These are phyloP conservation scores for Trichoderma endophyticum DNA, from an alignment of 2,329 filamentous ascomycete species.

Conservation along the genomic window DNA sequence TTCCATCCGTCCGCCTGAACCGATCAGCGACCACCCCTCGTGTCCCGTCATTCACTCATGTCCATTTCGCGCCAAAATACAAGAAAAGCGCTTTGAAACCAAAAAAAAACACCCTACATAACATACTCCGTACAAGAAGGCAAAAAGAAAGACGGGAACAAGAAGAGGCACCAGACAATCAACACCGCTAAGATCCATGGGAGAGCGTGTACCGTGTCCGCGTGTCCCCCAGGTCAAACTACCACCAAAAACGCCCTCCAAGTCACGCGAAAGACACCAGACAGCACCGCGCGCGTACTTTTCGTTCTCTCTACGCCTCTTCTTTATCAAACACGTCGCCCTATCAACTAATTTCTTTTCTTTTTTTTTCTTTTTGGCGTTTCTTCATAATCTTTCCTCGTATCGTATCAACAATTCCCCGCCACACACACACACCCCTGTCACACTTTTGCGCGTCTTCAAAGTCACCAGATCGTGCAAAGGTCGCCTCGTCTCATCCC, in stretches of 20 bases:
- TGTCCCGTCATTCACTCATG: not conserved
- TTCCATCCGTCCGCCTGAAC: not conserved
- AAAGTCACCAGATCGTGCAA: not conserved
- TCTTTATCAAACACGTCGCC: not conserved
- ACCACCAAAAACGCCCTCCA: not conserved
- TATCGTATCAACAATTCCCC: not conserved
- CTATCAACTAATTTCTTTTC: not conserved
- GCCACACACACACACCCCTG: not conserved
- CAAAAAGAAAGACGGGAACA: not conserved
- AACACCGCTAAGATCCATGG: no score
- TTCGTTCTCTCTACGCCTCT: not conserved
- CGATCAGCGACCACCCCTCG: not conserved
- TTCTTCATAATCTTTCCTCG: not conserved
- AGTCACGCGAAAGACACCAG: not conserved
- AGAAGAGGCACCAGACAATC: not conserved
- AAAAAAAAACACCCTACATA: not conserved
- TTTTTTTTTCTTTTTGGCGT: not conserved
- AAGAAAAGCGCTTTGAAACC: not conserved
- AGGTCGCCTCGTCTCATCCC: not conserved
- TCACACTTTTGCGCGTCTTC: not conserved
- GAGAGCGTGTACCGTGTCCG: slow-evolving; percentile 10
- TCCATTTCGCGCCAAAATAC: not conserved
- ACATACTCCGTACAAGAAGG: not conserved
- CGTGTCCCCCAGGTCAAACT: not conserved
- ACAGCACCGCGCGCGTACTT: not conserved